These are phyloP conservation scores for Chlorociboria aeruginascens DNA, from an alignment of 495 filamentous ascomycete species.

Conservation along the genomic window DNA sequence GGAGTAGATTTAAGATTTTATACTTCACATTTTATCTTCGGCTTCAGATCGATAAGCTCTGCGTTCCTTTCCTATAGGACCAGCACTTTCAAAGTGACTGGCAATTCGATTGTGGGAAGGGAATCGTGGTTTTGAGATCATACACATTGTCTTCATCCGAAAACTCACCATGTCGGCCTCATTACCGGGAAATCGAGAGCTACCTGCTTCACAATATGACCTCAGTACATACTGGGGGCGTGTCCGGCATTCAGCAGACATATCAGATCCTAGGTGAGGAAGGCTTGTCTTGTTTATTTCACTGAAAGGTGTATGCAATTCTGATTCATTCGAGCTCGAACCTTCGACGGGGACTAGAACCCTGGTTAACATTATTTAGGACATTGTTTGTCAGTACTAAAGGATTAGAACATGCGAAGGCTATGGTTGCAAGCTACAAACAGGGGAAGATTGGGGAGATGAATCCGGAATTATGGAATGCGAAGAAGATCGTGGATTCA, in stretches of 20 bases:
- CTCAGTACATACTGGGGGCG: slow-evolving; percentile 90
- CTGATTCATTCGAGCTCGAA: slow-evolving; percentile 1
- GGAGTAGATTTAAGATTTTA: too few species aligned
- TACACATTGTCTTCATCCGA: background rate
- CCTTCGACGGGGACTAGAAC: background rate
- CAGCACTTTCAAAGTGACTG: too few species aligned
- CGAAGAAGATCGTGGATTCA: slow-evolving; percentile 94
- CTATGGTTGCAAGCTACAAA: slow-evolving; percentile 69
- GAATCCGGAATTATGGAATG: slow-evolving; percentile 85
- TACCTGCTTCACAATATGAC: slow-evolving; percentile 85
- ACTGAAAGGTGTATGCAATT: slow-evolving; percentile 16
- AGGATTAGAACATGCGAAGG: slow-evolving; percentile 74
- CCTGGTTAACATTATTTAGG: slow-evolving; percentile 31
- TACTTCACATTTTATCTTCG: too few species aligned
- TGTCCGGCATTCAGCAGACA: slow-evolving; percentile 77
- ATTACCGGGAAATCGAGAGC: slow-evolving; percentile 71
- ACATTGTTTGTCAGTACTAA: slow-evolving; percentile 65
- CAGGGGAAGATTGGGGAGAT: slow-evolving; percentile 59
- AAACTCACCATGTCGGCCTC: slow-evolving; percentile 66
- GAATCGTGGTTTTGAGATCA: too few species aligned
- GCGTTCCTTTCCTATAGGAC: too few species aligned
- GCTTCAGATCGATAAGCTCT: too few species aligned
- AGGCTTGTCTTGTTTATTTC: slow-evolving; percentile 9
- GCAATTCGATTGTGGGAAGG: too few species aligned
- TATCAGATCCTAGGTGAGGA: slow-evolving; percentile 90